phyloP scores from a whole-genome alignment of 2,329 filamentous ascomycete species.

The Hypoxylon sp. region DNA sequence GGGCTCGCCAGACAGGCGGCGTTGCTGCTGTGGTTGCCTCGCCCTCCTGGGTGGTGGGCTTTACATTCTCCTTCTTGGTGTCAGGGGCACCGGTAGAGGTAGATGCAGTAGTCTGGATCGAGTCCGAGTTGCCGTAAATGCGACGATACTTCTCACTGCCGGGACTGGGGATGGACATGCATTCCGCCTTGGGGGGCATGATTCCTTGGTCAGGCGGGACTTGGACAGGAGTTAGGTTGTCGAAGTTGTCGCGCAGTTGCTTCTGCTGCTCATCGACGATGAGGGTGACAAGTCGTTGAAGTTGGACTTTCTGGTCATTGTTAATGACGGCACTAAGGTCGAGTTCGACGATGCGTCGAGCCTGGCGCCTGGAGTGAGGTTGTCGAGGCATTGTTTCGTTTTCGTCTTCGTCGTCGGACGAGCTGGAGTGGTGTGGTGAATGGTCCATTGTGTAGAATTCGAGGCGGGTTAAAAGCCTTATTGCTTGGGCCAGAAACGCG shows the following conservation, averaged over 20 bases:
- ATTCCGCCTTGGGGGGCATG: slow-evolving; percentile 49
- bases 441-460: slow-evolving; percentile 35
- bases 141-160: slow-evolving; percentile 52
- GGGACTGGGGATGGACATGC: slow-evolving; percentile 56
- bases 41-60: neutral
- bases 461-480: neutral
- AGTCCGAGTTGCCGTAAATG: slow-evolving; percentile 49
- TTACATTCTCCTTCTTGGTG: slow-evolving; percentile 47
- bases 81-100: neutral
- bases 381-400: slow-evolving; percentile 39
- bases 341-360: slow-evolving; percentile 59
- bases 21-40: neutral
- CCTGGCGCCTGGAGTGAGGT: slow-evolving; percentile 39
- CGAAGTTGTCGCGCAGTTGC: slow-evolving; percentile 67
- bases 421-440: slow-evolving; percentile 31
- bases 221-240: slow-evolving; percentile 58
- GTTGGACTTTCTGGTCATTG: slow-evolving; percentile 64
- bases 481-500: neutral
- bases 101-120: slow-evolving; percentile 20
- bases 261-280: slow-evolving; percentile 70
- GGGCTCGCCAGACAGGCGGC: slow-evolving; percentile 47
- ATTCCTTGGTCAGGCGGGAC: slow-evolving; percentile 51
- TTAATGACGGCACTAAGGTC: slow-evolving; percentile 67
- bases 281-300: slow-evolving; percentile 65
- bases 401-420: slow-evolving; percentile 49